Evolutionary conservation across 1,284 basidiomycete genomes (phyloP).

Genomic region (Leccinum fuscescens): DNA sequence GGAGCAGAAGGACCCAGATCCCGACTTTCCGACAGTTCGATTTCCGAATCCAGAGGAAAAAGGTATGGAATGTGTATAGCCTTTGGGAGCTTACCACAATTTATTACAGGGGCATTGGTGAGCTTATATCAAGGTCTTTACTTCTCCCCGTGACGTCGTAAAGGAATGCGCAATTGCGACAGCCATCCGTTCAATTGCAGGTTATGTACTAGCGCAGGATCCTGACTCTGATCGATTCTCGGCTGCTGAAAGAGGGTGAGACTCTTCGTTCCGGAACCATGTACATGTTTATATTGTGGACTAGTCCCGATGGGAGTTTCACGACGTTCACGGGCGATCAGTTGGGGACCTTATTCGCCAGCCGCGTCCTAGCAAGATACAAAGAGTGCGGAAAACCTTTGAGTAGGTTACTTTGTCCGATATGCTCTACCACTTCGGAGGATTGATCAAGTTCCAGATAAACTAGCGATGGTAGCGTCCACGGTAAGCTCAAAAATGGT

Average conservation of each 20-base stretch:
- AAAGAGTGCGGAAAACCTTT: constrained; percentile 59
- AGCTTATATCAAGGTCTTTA: constrained; percentile 11
- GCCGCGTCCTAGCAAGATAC: constrained; percentile 57
- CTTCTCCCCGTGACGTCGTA: constrained; percentile 5
- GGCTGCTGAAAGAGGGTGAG: constrained; percentile 71
- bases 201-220: constrained; percentile 80
- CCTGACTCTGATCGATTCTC: constrained; percentile 83
- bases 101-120: constrained; percentile 53
- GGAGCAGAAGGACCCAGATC: constrained; percentile 70
- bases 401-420: constrained; percentile 24
- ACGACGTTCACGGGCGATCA: constrained; percentile 81
- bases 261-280: constrained; percentile 4
- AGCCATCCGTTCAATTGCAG: constrained; percentile 50
- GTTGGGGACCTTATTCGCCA: constrained; percentile 74
- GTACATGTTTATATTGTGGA: not conserved
- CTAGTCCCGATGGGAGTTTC: constrained; percentile 59
- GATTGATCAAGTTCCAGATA: constrained; percentile 37
- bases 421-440: not conserved
- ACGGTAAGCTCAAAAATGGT: constrained; percentile 89
- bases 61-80: constrained; percentile 42
- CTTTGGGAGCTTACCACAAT: constrained; percentile 11
- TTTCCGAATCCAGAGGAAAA: constrained; percentile 90
- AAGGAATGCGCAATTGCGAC: constrained; percentile 69
- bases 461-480: constrained; percentile 80
- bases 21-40: constrained; percentile 77